A percentile compares a stretch with the other conserved stretches of the same genome.
Conservation (phyloP, 495 filamentous ascomycete species). For the Amphirosellinia nigrospora region DNA sequence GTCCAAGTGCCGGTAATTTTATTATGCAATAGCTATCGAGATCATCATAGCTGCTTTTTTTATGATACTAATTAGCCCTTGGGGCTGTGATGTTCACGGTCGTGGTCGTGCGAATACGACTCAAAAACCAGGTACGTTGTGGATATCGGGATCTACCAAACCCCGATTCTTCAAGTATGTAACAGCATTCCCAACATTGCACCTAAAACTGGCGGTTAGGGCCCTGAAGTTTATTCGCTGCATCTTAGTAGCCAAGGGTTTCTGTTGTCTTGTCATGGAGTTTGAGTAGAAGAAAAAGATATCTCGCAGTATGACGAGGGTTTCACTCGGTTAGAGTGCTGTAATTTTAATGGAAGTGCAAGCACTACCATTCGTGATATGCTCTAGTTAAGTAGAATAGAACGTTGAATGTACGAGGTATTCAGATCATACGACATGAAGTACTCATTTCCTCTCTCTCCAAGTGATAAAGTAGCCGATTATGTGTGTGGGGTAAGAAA, state of each 20-base stretch:
- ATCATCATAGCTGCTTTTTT: background rate
- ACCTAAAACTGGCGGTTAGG: background rate
- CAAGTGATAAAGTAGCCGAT: background rate
- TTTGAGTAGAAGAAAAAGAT: background rate
- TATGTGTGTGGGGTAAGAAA: background rate
- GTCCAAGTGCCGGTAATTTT: background rate
- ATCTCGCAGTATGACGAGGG: background rate
- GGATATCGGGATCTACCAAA: constrained; percentile 6
- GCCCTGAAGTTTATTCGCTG: background rate
- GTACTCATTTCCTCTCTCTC: background rate
- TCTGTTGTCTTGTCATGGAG: background rate
- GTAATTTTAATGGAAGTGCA: background rate
- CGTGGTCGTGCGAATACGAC: background rate
- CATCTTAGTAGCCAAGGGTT: background rate
- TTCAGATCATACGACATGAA: background rate
- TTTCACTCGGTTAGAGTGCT: background rate
- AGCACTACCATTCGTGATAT: background rate
- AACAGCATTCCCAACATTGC: background rate
- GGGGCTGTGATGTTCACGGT: background rate
- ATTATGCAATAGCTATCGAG: background rate
- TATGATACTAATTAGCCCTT: constrained; percentile 10
- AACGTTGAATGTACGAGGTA: background rate
- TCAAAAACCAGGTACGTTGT: background rate
- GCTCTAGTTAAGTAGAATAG: background rate
- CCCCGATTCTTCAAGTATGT: constrained; percentile 3